Evolutionary conservation across 345 rosid species (phyloP).

Genomic region (Aquilaria sinensis): DNA sequence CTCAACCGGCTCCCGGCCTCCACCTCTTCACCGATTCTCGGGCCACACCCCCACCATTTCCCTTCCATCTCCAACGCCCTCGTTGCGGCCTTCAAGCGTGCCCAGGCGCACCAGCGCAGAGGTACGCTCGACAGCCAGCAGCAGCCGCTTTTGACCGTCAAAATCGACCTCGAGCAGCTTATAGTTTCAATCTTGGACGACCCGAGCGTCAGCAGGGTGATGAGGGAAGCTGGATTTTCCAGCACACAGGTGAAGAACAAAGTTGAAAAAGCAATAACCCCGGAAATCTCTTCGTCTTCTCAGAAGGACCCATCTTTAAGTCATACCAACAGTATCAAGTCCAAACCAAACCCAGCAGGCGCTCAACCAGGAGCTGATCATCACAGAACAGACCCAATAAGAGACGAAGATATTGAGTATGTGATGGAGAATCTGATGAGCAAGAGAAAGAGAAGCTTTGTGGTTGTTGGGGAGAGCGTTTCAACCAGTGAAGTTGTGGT

Average conservation of each 20-base stretch:
- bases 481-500: conserved; percentile 46
- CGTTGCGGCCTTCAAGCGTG: conserved; percentile 95
- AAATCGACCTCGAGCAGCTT: conserved; percentile 90
- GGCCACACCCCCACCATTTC: conserved; percentile 39
- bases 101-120: conserved; percentile 96
- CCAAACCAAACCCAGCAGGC: conserved; percentile 28
- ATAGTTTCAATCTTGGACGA: conserved; percentile 87
- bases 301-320: conserved; percentile 24
- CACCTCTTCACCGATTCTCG: conserved; percentile 51
- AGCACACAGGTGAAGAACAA: conserved; percentile 84
- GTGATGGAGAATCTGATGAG: conserved; percentile 52
- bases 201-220: conserved; percentile 96
- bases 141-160: conserved; percentile 78
- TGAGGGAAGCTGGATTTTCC: conserved; percentile 97
- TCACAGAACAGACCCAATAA: conserved; percentile 27
- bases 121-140: conserved; percentile 90
- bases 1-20: conserved; percentile 94
- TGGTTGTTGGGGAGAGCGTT: conserved; percentile 72
- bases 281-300: conserved; percentile 36
- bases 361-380: conserved; percentile 16
- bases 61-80: conserved; percentile 92
- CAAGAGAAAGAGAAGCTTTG: conserved; percentile 39
- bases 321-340: conserved; percentile 26
- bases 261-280: conserved; percentile 65
- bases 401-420: conserved; percentile 54